These are phyloP conservation scores for Alternaria conjuncta DNA, from an alignment of 2,329 filamentous ascomycete species.

Conservation along the genomic window DNA sequence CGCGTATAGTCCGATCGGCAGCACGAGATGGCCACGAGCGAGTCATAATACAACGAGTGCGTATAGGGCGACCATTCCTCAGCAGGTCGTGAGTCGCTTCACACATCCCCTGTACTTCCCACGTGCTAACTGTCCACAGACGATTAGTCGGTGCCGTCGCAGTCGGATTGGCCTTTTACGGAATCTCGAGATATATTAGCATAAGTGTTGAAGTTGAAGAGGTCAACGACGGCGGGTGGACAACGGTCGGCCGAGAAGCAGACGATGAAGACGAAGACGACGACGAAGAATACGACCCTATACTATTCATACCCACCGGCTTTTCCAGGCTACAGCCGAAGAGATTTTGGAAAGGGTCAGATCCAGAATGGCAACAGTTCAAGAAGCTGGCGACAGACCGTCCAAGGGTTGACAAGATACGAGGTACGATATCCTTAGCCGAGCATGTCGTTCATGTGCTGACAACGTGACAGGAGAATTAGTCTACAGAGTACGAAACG, in stretches of 20 bases:
- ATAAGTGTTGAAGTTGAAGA: constrained; percentile 33
- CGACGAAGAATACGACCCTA: constrained; percentile 40
- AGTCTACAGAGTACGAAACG: constrained; percentile 42
- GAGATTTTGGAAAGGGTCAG: constrained; percentile 57
- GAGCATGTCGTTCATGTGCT: background rate
- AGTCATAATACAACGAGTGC: constrained; percentile 49
- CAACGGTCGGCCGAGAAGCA: constrained; percentile 22
- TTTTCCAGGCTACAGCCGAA: constrained; percentile 50
- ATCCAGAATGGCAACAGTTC: constrained; percentile 62
- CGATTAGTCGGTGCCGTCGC: constrained; percentile 34
- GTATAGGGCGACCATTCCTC: constrained; percentile 48
- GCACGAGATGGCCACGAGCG: constrained; percentile 40
- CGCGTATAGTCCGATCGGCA: constrained; percentile 32
- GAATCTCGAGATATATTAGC: constrained; percentile 30
- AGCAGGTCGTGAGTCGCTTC: constrained; percentile 39
- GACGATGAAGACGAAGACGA: constrained; percentile 43
- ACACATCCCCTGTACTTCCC: background rate
- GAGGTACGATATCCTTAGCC: constrained; percentile 29
- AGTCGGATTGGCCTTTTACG: constrained; percentile 25
- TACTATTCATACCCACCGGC: constrained; percentile 58
- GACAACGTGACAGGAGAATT: constrained; percentile 42
- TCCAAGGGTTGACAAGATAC: constrained; percentile 48
- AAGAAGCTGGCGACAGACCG: constrained; percentile 54
- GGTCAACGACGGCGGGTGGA: constrained; percentile 21
- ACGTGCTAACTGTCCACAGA: constrained; percentile 23